Evolutionary conservation across 2,329 filamentous ascomycete genomes (phyloP), one percentile per base, ranked within the genome.

Genomic region (Periglandula ipomoeae): DNA sequence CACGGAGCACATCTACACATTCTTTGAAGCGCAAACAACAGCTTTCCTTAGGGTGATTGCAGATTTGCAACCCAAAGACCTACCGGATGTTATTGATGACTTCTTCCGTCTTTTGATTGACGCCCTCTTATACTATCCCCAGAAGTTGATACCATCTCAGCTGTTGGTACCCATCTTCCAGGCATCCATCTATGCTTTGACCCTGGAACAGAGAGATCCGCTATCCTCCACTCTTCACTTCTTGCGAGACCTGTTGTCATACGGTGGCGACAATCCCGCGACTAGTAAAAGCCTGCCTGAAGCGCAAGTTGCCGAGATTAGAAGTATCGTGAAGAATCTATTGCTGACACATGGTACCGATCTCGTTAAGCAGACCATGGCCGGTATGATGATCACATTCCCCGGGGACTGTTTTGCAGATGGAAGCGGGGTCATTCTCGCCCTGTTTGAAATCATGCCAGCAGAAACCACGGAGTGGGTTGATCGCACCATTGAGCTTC

Each of bases 331-430:
- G 50, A 87, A 85, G 65, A 76, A 79, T 52, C 76, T 96, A 46
- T 70, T 95, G 22, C 55, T 75, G 2, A 70, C 74, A 1, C 82
- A 89, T 54, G 89, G 93, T 34, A 84, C 89, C 59, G 71, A 81
- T 49, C 74, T 98, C 24, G 84, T 93, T 7, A 91, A 95, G 67
- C 86, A 90, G 54, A 84, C 95, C 50, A 76, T 98, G 71, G 93
- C 90, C 1, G 93, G 93, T 52, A 95, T 98, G 90, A 97, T 98
- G 91, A 96, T 96, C 65, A 94, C 86, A 0, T 98, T 98, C 70
- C 94, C 93, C 0, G 81, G 87, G 39, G 93, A 97, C 65, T 96
- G 90, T 69, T 95, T 97, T 61, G 84, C 90, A 0, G 93, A 98
- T 62, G 90, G 89, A 15, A 95, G 89, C 44, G 90, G 89, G 4